Evolutionary conservation across 345 rosid genomes (phyloP), one percentile per base, ranked within the genome.

Genomic region (Hibiscus trionum): DNA sequence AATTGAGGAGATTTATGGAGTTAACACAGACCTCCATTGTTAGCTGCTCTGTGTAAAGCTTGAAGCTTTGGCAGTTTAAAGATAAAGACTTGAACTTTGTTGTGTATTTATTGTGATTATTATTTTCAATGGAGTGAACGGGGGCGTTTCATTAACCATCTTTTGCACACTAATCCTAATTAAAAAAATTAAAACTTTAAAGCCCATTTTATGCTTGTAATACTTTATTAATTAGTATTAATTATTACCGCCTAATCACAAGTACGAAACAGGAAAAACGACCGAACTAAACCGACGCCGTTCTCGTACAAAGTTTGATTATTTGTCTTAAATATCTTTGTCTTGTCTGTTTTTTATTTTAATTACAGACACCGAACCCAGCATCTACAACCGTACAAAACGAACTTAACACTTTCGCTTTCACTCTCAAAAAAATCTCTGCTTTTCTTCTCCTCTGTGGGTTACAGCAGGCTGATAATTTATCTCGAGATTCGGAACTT

Each of bases 21-120:
- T 80, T 79, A 37, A 37, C 42, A 61, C 88, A 83, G 29, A 90
- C 84, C 90, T 89, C 92, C 98, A 93, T 93, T 63, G 55, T 72
- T 42, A 58, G 61, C 63, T 27, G 53, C 74, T 71, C 65, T 19
- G 46, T 29, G 42, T 52, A 52, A 62, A 68, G 21, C 12, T 26
- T 75, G 31, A 44, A 29, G 66, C 33, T 58, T 19, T 62, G 11
- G 71, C 65, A 73, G 69, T 61, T 69, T 11, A 75, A 60, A 75
- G 87, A 79, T 77, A 64, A 39, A 39, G 44, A 39, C 44, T 39
- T 39, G 44, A 39, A 39, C 44, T 1, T 39, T 7, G 44, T 39
- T 1, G 44, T 39, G 44, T 39, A 39, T 39, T 39, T 39, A 39
- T 37, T 37, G 7, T 37, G 42, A 37, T 37, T 37, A 37, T 37